Evolutionary conservation across 176 grass and related monocot species (phyloP), one percentile per base, ranked within the genome.

Genomic region (Oryza coarctata): DNA sequence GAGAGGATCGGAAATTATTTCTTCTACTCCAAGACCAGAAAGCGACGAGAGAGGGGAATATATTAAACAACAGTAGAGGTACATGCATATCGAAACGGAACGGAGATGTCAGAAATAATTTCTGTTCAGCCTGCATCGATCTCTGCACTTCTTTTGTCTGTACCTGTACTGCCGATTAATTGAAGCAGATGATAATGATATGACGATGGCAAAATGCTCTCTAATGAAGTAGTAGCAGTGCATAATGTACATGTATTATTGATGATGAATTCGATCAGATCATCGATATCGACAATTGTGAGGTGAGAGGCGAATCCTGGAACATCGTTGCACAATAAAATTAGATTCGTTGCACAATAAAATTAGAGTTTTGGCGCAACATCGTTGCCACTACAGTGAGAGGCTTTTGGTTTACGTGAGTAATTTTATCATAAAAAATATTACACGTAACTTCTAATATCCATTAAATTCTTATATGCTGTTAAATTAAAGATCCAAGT

Each of bases 51-150:
- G 27, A 12, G 67, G 36, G 22, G 39, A 39, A 9, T 36, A 63
- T 63, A 50, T 34, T 5, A 17, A 40, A 9, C 9, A 72, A 60
- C 50, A 20, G 20, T 55, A 14, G 3, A 47, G 5, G 13, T 38
- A 35, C 23, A 77, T n/a, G 29, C 17, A 85, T 71, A 29, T 29
- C 2, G 14, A 73, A 45, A 78, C 60, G 74, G 67, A 79, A 67
- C 72, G 63, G 61, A 72, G 14, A 67, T 79, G 75, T 84, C 70
- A 78, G 40, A 66, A 75, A 80, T 84, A 68, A 68, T 80, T 71
- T 68, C 61, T 44, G 58, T 43, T 72, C 66, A 30, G 49, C 66
- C 20, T 12, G 73, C 40, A 71, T 17, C 65, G 3, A n/a, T 82
- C 44, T 55, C 12, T 47, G 72, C 30, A 18, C 73, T 60, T 67